These are phyloP conservation scores for Termitomyces bulborhizus DNA, from an alignment of 768 basidiomycete genomes.

Conservation along the genomic window DNA sequence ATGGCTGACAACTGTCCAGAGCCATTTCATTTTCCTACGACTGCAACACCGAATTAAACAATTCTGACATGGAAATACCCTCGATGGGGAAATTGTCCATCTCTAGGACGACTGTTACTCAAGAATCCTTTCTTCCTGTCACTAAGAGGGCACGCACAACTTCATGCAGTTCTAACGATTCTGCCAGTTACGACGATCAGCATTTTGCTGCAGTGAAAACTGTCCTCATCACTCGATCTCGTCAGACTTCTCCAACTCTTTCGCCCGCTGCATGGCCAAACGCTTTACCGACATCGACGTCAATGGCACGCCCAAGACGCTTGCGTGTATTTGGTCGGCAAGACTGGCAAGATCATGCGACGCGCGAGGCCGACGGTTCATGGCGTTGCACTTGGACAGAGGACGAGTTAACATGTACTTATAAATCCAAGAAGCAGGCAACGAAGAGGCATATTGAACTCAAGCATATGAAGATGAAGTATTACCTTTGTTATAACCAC, in stretches of 20 bases:
- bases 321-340: not conserved
- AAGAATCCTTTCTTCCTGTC: not conserved
- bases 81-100: not conserved
- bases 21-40: not conserved
- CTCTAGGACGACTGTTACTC: not conserved
- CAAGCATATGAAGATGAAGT: conserved; percentile 17
- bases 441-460: conserved; percentile 20
- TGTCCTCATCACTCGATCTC: not conserved
- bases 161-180: not conserved
- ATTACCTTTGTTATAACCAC: not conserved
- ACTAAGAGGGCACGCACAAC: conserved; percentile 2
- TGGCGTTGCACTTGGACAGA: conserved; percentile 12
- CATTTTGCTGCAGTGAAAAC: not conserved
- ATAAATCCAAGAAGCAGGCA: conserved; percentile 17
- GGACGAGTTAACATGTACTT: conserved; percentile 7
- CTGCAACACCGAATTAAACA: not conserved
- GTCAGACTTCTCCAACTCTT: not conserved
- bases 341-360: conserved; percentile 12
- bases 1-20: not conserved
- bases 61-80: not conserved
- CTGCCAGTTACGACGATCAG: not conserved
- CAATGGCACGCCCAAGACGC: not conserved
- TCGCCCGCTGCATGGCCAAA: not conserved
- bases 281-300: not conserved
- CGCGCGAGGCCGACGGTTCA: not conserved